Percentiles rank a stretch among this genome's conserved stretches.
Conservation (phyloP, 352 stramenopile species). For the Phytophthora pistaciae region DNA sequence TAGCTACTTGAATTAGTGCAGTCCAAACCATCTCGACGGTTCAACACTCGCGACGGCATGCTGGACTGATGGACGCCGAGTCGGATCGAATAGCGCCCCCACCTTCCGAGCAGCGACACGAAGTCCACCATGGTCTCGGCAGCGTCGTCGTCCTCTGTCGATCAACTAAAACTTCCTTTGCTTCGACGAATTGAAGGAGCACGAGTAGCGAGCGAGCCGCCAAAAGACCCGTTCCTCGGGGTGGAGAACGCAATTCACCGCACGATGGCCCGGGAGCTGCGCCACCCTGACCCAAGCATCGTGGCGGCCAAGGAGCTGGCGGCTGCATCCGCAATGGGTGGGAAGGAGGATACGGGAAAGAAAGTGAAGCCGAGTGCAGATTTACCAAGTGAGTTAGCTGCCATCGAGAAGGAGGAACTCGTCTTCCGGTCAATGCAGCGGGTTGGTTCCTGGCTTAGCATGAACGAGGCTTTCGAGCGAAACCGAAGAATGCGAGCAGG, state of each 20-base stretch:
- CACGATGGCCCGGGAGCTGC: slow-evolving; percentile 37
- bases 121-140: too few relatives aligned
- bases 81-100: too few relatives aligned
- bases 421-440: slow-evolving; percentile 72
- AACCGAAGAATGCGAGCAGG: slow-evolving; percentile 40
- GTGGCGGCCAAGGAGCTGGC: slow-evolving; percentile 40
- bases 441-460: slow-evolving; percentile 68
- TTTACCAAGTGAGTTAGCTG: slow-evolving; percentile 46
- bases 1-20: too few relatives aligned
- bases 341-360: neutral
- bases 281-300: slow-evolving; percentile 35
- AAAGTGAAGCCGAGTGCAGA: slow-evolving; percentile 2
- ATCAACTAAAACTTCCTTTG: slow-evolving; percentile 44
- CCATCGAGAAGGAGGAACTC: slow-evolving; percentile 51
- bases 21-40: too few relatives aligned
- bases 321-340: slow-evolving; percentile 24
- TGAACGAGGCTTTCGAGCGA: slow-evolving; percentile 61
- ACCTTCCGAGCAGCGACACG: too few relatives aligned
- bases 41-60: too few relatives aligned
- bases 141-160: neutral
- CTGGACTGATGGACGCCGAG: too few relatives aligned
- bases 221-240: slow-evolving; percentile 35
- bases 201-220: slow-evolving; percentile 18
- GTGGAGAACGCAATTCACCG: slow-evolving; percentile 54
- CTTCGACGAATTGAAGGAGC: slow-evolving; percentile 35